Conservation (phyloP, 495 filamentous ascomycete genomes). For the Hyaloscypha hepaticicola region DNA sequence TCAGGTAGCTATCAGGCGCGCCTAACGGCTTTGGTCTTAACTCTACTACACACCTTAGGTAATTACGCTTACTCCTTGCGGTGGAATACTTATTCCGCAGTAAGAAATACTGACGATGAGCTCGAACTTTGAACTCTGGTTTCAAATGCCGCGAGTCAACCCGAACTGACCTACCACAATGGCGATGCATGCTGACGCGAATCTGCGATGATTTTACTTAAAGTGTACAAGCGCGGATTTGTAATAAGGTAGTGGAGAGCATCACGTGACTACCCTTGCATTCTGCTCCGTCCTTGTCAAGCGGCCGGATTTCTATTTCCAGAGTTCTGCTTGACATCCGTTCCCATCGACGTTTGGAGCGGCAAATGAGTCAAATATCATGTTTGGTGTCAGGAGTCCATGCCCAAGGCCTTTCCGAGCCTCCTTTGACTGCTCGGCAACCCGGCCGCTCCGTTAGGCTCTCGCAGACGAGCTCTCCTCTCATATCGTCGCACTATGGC, state of each 20-base stretch:
- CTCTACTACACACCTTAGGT: background rate
- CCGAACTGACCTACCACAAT: background rate
- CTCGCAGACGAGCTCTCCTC: background rate
- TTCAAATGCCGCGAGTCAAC: background rate
- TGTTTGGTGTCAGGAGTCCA: no score
- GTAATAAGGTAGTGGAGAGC: no score
- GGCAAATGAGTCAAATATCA: no score
- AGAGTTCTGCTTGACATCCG: no score
- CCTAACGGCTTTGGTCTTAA: background rate
- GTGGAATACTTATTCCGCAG: background rate
- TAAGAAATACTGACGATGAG: background rate
- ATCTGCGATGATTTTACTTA: no score
- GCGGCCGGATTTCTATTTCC: no score
- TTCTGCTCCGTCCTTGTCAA: no score
- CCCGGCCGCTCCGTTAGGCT: background rate
- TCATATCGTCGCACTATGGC: background rate
- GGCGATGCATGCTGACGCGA: background rate
- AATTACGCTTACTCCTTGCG: background rate
- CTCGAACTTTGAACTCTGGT: background rate
- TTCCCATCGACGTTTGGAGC: no score
- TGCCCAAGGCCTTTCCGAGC: no score
- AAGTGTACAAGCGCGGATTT: no score
- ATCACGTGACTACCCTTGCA: no score
- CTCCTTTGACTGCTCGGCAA: background rate
- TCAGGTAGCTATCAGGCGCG: background rate